phyloP scores from a whole-genome alignment of 805 yeast genomes.

The Candida germanica region DNA sequence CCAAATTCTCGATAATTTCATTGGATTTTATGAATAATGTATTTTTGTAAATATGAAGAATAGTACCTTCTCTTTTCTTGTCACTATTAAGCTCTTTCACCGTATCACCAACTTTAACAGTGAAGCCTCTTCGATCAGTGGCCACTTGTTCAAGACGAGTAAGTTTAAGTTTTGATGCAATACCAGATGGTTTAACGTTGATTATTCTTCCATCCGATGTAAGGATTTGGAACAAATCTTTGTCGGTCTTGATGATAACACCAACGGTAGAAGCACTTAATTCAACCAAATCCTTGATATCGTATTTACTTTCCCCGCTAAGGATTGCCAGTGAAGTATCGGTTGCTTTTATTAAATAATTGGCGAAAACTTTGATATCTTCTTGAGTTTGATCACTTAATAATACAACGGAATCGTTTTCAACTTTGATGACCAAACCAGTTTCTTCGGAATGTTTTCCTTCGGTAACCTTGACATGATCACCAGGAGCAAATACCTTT shows the following conservation, averaged over 20 bases:
- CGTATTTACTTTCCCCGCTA: slow-evolving; percentile 74
- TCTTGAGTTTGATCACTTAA: slow-evolving; percentile 84
- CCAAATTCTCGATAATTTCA: slow-evolving; percentile 78
- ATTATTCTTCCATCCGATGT: slow-evolving; percentile 77
- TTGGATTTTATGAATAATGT: slow-evolving; percentile 77
- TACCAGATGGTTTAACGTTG: slow-evolving; percentile 74
- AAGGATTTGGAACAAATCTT: slow-evolving; percentile 76
- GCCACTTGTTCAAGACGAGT: slow-evolving; percentile 72
- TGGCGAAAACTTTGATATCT: slow-evolving; percentile 90
- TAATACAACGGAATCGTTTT: slow-evolving; percentile 82
- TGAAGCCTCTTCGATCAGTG: slow-evolving; percentile 81
- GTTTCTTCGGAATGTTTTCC: slow-evolving; percentile 94
- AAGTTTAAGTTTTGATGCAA: slow-evolving; percentile 69
- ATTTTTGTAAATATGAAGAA: slow-evolving; percentile 81
- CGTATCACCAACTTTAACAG: slow-evolving; percentile 85
- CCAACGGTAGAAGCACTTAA: slow-evolving; percentile 84
- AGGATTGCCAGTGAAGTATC: slow-evolving; percentile 61
- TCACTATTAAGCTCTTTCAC: slow-evolving; percentile 75
- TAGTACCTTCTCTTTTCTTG: slow-evolving; percentile 76
- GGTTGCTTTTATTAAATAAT: slow-evolving; percentile 86
- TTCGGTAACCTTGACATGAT: slow-evolving; percentile 86
- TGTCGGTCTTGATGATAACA: slow-evolving; percentile 84
- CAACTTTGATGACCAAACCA: slow-evolving; percentile 83
- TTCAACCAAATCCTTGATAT: slow-evolving; percentile 85
- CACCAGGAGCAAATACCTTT: slow-evolving; percentile 86